Evolutionary conservation across 441 rosid genomes (phyloP).

Genomic region (Bruguiera hainesii): DNA sequence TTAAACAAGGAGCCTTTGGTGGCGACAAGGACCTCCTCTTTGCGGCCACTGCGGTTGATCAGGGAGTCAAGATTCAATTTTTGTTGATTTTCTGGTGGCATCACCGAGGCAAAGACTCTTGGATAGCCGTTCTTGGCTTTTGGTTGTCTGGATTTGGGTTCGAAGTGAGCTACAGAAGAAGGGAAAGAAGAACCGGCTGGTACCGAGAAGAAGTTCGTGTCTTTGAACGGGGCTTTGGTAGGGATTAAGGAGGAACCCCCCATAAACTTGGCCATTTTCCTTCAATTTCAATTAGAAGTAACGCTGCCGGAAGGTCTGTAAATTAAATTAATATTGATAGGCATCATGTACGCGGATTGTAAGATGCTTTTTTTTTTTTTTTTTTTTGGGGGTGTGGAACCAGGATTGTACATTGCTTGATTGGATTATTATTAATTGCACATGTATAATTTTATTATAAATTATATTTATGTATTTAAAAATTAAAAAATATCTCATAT

Average conservation of each 20-base stretch:
- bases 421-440: too few species aligned
- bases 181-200: not conserved
- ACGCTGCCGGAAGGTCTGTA: too few species aligned
- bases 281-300: not conserved
- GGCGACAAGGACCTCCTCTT: conserved; percentile 53
- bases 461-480: too few species aligned
- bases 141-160: conserved; percentile 24
- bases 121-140: conserved; percentile 25
- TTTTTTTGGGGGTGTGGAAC: too few species aligned
- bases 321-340: too few species aligned
- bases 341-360: too few species aligned
- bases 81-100: conserved; percentile 34
- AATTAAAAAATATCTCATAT: too few species aligned
- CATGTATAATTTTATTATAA: too few species aligned
- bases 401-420: too few species aligned
- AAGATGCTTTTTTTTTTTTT: too few species aligned
- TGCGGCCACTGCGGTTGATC: conserved; percentile 39
- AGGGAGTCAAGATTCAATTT: conserved; percentile 51
- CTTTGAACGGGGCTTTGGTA: conserved; percentile 38
- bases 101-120: conserved; percentile 29
- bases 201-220: conserved; percentile 12
- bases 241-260: conserved; percentile 37
- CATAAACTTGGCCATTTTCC: conserved; percentile 39
- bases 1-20: conserved; percentile 51
- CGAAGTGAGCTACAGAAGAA: conserved; percentile 25